Base-by-base conservation (phyloP, 108 stramenopile species). In the Cyclotella choctawhatcheeana region DNA sequence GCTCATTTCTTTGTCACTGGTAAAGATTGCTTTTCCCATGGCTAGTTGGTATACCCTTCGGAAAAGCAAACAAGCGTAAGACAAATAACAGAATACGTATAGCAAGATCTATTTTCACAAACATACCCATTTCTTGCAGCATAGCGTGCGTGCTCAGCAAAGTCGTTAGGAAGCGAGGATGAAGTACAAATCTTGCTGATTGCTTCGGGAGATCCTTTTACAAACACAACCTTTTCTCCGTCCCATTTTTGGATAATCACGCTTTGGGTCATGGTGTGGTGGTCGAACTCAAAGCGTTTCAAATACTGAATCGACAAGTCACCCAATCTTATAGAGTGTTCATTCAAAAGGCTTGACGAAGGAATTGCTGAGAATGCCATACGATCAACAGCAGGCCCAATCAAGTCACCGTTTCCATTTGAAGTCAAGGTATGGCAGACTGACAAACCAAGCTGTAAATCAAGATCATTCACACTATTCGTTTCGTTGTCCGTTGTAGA, bases 281-380 rank as follows among this genome's bases (percentile, higher is more conserved):
- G 82, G 51, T 88, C 85, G 69, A 91, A 88, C 30, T 85, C 87
- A 67, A 83, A 86, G 18, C 71, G 70, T 53, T 87, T 87, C 34
- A 88, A 32, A 37, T 86, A 74, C 24, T 40, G 32, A 40, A 84
- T 61, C 7, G 70, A 44, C 5, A 74, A 44, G 20, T 76, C 84
- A 26, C 70, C 71, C 25, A 61, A 62, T 24, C 48, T 66, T 18
- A 76, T 30, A 30, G 70, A 64, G 14, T 77, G 56, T 16, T 83
- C 77, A 33, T 64, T 70, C 20, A 55, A 30, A 16, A 76, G 26
- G 4, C 52, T 29, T n/a, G 80, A 58, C 17, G 58, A 52, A 21
- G 34, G 20, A 33, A 67, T 31, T 14, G 84, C 84, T 44, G 64
- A 66, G 54, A 89, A 89, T 44, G 74, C 84, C 55, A 66, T 68